These are phyloP conservation scores for Delonix regia DNA, from an alignment of 306 rosid genomes.

Conservation along the genomic window DNA sequence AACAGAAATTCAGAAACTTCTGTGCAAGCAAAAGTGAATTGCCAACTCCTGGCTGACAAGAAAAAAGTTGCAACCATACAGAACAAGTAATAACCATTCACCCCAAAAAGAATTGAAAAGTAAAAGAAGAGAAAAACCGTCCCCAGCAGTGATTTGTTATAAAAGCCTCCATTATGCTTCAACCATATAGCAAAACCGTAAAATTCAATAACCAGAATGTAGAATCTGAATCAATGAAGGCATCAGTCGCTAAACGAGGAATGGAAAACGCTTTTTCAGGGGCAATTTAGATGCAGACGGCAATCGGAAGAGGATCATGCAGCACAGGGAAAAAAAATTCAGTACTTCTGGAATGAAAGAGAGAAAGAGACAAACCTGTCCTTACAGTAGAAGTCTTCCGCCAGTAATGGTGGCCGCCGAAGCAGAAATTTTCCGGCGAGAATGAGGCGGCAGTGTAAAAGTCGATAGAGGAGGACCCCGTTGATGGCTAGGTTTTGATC, in stretches of 20 bases:
- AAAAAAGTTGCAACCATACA: background rate
- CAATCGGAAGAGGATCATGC: conserved; percentile 35
- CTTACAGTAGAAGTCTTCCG: background rate
- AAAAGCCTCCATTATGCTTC: background rate
- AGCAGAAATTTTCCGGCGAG: conserved; percentile 16
- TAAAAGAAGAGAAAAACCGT: background rate
- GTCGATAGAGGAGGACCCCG: conserved; percentile 39
- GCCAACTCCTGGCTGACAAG: conserved; percentile 2
- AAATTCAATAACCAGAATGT: conserved; percentile 16
- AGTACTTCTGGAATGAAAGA: background rate
- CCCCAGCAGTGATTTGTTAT: background rate
- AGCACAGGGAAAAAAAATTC: background rate
- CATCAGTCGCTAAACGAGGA: conserved; percentile 2
- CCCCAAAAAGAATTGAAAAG: background rate
- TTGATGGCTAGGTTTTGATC: conserved; percentile 51
- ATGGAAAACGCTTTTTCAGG: background rate
- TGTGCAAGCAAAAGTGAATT: conserved; percentile 21
- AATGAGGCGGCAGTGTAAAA: conserved; percentile 43
- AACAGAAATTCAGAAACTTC: background rate
- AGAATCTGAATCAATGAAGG: conserved; percentile 25
- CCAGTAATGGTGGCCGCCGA: background rate
- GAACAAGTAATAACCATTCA: background rate
- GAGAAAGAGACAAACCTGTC: conserved; percentile 37
- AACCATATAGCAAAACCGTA: background rate
- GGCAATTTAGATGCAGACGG: conserved; percentile 32